phyloP scores from a whole-genome alignment of 148 eudicot genomes.

The Amaranthus palmeri region DNA sequence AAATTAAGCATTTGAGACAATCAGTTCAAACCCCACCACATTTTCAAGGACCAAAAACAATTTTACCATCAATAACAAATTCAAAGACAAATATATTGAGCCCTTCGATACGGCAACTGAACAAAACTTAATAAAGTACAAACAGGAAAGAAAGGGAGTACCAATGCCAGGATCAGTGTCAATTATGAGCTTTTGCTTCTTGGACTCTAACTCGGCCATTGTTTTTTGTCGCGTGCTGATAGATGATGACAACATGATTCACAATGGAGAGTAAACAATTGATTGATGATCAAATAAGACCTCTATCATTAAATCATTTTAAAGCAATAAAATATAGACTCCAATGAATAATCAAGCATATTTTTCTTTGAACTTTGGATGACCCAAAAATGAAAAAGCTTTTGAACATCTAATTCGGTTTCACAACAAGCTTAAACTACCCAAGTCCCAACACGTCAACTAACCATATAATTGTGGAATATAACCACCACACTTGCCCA shows the following conservation, averaged over 20 bases:
- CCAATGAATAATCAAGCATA: background rate
- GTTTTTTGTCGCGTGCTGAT: background rate
- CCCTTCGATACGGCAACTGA: background rate
- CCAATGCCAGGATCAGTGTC: constrained; percentile 37
- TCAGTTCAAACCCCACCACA: constrained; percentile 11
- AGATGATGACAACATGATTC: background rate
- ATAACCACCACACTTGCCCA: background rate
- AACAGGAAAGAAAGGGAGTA: constrained; percentile 1
- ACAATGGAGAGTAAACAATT: background rate
- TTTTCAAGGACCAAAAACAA: too few relatives aligned
- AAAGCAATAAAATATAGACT: background rate
- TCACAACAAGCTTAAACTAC: background rate
- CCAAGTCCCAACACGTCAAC: background rate
- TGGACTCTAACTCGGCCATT: constrained; percentile 12
- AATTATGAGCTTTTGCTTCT: constrained; percentile 29
- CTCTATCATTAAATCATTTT: background rate
- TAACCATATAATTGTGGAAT: background rate
- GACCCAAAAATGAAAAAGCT: background rate
- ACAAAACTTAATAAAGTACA: background rate
- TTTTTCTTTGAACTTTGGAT: background rate
- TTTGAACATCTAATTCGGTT: too few relatives aligned
- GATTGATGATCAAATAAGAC: background rate
- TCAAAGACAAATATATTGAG: too few relatives aligned
- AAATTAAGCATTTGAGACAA: background rate
- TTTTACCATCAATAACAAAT: too few relatives aligned